Evolutionary conservation across 495 filamentous ascomycete species (phyloP).

Genomic region (Xylaria cubensis): DNA sequence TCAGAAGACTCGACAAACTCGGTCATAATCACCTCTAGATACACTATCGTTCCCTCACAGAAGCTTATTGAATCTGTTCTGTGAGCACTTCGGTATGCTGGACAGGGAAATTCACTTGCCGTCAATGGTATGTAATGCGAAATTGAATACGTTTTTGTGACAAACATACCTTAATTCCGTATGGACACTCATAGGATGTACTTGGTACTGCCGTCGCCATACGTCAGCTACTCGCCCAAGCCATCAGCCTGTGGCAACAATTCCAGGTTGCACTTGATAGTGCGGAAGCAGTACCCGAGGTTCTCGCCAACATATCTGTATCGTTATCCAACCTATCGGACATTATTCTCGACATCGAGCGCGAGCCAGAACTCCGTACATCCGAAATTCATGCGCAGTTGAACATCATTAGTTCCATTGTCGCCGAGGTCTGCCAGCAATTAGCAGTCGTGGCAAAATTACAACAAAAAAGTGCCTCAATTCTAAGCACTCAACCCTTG

Average conservation of each 20-base stretch:
- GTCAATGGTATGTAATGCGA: not conserved
- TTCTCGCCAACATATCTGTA: not conserved
- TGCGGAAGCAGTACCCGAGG: not conserved
- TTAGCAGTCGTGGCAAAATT: not conserved
- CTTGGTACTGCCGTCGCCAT: not conserved
- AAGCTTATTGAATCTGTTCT: not conserved
- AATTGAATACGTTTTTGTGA: not conserved
- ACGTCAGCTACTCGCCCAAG: constrained; percentile 1
- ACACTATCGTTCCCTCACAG: not conserved
- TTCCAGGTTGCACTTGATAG: not conserved
- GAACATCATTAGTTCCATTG: not conserved
- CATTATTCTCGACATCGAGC: not conserved
- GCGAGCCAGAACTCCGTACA: not conserved
- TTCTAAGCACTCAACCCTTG: too few relatives aligned
- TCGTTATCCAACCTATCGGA: not conserved
- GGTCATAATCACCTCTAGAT: not conserved
- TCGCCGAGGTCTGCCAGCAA: not conserved
- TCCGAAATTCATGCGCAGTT: not conserved
- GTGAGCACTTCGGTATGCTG: not conserved
- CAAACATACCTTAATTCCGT: not conserved
- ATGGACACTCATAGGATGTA: not conserved
- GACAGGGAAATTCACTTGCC: not conserved
- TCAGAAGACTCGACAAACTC: not conserved
- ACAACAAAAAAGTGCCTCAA: not conserved
- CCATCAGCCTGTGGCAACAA: constrained; percentile 4